These are phyloP conservation scores for Pseudonitzschia multiseries DNA, from an alignment of 108 stramenopile species.

Conservation along the genomic window DNA sequence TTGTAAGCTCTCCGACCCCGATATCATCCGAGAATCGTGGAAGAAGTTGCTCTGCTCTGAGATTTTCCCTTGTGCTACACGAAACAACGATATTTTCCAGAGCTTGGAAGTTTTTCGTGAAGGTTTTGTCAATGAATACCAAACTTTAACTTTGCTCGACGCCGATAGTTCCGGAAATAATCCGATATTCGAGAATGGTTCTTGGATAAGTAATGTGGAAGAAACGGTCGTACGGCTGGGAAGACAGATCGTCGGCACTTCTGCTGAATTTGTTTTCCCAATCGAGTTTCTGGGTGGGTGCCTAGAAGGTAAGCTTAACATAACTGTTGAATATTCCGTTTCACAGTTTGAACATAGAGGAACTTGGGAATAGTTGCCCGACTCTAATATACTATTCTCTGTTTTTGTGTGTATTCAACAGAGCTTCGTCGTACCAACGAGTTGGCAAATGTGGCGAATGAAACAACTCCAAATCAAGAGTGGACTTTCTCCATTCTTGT, in stretches of 20 bases:
- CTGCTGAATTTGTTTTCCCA: conserved; percentile 71
- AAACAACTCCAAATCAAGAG: conserved; percentile 22
- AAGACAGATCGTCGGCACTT: conserved; percentile 60
- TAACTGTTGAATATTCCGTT: background rate
- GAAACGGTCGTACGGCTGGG: conserved; percentile 57
- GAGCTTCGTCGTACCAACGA: conserved; percentile 49
- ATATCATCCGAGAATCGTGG: conserved; percentile 63
- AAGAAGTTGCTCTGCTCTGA: conserved; percentile 74
- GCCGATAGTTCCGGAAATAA: conserved; percentile 14
- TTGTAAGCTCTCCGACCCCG: conserved; percentile 52
- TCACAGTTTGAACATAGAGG: too few relatives aligned
- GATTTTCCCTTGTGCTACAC: conserved; percentile 69
- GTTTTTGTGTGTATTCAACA: conserved; percentile 21
- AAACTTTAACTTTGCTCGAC: conserved; percentile 26
- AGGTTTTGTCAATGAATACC: conserved; percentile 26
- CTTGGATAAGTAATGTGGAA: conserved; percentile 62
- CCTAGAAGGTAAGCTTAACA: conserved; percentile 65
- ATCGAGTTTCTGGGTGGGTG: conserved; percentile 50
- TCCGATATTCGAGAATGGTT: conserved; percentile 70
- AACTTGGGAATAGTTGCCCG: background rate
- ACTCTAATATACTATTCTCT: conserved; percentile 10
- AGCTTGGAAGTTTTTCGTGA: conserved; percentile 47
- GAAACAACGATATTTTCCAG: conserved; percentile 35
- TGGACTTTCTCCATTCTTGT: conserved; percentile 70
- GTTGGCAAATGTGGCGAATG: conserved; percentile 16